phyloP scores from a whole-genome alignment of 192 early-diverging fungal genomes.

The Rhizoclosmatium globosum region DNA sequence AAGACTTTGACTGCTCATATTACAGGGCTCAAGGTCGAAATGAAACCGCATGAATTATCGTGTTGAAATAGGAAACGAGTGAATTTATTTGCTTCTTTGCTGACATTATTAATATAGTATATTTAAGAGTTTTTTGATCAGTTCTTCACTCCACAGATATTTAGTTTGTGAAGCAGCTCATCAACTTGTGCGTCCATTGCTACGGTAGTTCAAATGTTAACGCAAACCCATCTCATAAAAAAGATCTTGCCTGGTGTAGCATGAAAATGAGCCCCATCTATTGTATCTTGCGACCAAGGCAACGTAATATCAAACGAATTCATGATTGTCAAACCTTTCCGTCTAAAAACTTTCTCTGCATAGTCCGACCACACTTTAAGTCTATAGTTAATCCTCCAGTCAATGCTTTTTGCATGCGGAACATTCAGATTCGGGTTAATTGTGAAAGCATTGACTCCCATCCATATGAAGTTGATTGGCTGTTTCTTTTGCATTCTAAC shows the following conservation, averaged over 20 bases:
- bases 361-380: constrained; percentile 9
- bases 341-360: background rate
- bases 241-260: constrained; percentile 2
- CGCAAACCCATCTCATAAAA: background rate
- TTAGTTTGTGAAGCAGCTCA: constrained; percentile 30
- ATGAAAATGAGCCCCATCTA: background rate
- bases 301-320: background rate
- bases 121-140: no score
- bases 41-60: background rate
- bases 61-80: background rate
- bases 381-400: constrained; percentile 23
- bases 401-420: background rate
- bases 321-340: background rate
- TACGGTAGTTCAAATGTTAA: background rate
- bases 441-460: background rate
- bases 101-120: no score
- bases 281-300: background rate
- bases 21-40: constrained; percentile 16
- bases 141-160: background rate
- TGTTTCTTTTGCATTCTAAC: background rate
- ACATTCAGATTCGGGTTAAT: background rate
- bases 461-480: background rate
- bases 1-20: constrained; percentile 28
- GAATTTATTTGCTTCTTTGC: background rate
- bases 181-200: constrained; percentile 26